Percentiles rank a stretch among this genome's conserved stretches.
Evolutionary conservation across 1,139 yeast species (phyloP).

Genomic region (Saccharomyces pastorianus): DNA sequence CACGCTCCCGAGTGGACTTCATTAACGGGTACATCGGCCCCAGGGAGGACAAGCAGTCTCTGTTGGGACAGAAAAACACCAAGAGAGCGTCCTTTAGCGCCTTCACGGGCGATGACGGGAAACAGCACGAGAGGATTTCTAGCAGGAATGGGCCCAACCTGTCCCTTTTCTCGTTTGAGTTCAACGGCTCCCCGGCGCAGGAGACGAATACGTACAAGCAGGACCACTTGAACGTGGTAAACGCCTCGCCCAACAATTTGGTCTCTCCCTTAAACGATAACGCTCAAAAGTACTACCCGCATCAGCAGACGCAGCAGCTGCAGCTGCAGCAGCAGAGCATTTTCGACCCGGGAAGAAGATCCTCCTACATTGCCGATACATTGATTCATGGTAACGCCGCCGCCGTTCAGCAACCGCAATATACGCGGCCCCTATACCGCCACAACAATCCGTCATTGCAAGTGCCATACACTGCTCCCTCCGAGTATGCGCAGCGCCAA

Average conservation of each 20-base stretch:
- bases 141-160: neutral
- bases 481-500: neutral
- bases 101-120: neutral
- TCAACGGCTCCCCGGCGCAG: neutral
- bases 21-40: slow-evolving; percentile 2
- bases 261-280: neutral
- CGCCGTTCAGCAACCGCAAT: neutral
- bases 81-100: neutral
- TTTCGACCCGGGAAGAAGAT: slow-evolving; percentile 22
- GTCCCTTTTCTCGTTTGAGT: neutral
- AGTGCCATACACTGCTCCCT: neutral
- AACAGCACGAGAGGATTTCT: neutral
- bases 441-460: neutral
- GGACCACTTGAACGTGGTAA: neutral
- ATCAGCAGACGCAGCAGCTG: neutral
- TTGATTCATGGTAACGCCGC: slow-evolving; percentile 16
- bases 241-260: neutral
- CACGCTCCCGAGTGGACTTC: slow-evolving; percentile 3
- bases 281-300: neutral
- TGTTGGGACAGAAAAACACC: neutral
- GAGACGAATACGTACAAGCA: neutral
- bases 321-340: neutral
- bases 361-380: slow-evolving; percentile 30
- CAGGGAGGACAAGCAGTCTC: neutral
- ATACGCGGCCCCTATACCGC: neutral